phyloP scores from a whole-genome alignment of 176 grass and related monocot species.

The Carex cristatella region DNA sequence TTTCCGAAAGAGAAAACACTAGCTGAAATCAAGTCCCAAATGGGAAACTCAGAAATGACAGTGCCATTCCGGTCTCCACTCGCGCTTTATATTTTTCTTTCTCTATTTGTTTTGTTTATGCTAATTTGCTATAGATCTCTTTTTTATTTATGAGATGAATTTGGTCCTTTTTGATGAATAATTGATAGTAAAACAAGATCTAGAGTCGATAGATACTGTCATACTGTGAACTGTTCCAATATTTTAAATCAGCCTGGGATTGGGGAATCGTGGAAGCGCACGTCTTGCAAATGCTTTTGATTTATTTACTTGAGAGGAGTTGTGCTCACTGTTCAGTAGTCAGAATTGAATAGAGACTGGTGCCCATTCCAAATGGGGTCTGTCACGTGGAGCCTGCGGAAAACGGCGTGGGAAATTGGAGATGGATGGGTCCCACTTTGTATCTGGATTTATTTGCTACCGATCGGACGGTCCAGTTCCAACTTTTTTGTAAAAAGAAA shows the following conservation, averaged over 20 bases:
- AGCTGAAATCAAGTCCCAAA: background rate
- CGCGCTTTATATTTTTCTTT: background rate
- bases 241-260: background rate
- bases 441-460: background rate
- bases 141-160: too few species aligned
- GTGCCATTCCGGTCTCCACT: background rate
- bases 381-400: background rate
- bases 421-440: background rate
- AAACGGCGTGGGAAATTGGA: background rate
- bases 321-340: background rate
- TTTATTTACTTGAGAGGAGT: background rate
- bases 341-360: too few species aligned
- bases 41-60: background rate
- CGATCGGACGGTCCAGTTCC: too few species aligned
- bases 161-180: background rate
- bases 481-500: too few species aligned
- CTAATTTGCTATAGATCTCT: too few species aligned
- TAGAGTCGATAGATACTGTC: background rate
- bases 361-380: background rate
- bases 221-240: background rate
- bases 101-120: background rate
- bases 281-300: background rate
- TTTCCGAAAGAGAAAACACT: background rate
- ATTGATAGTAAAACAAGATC: background rate
- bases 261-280: background rate